Evolutionary conservation across 495 filamentous ascomycete species (phyloP).

Genomic region (Penicillium manginii): DNA sequence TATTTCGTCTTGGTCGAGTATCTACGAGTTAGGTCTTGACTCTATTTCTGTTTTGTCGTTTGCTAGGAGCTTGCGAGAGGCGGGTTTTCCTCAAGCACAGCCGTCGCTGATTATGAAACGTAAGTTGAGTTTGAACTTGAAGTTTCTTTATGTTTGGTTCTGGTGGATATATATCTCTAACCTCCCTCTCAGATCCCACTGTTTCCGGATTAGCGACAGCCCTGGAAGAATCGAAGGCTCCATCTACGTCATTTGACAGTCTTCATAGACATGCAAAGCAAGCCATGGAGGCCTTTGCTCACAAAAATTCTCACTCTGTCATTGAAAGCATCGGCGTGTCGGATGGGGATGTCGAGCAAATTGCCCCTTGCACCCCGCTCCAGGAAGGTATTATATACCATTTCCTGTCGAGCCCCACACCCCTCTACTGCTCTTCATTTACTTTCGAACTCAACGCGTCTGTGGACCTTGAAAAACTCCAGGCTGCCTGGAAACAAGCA

Average conservation of each 20-base stretch:
- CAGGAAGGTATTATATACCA: conserved; percentile 81
- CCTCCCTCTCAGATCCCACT: conserved; percentile 47
- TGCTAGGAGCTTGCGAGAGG: conserved; percentile 51
- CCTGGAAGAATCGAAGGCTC: conserved; percentile 27
- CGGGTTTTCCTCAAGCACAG: conserved; percentile 58
- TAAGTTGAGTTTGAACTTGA: conserved; percentile 26
- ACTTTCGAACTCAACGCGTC: conserved; percentile 51
- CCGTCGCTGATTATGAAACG: conserved; percentile 67
- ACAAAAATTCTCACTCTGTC: conserved; percentile 53
- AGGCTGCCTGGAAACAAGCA: conserved; percentile 53
- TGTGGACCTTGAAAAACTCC: conserved; percentile 47
- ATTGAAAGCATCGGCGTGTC: conserved; percentile 49
- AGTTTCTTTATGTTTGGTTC: no score
- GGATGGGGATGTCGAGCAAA: conserved; percentile 60
- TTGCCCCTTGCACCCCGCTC: conserved; percentile 76
- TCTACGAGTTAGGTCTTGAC: conserved; percentile 83
- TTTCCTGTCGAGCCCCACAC: conserved; percentile 55
- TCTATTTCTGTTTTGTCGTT: conserved; percentile 78
- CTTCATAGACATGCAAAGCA: conserved; percentile 53
- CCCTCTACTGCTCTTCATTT: conserved; percentile 75
- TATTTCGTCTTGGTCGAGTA: conserved; percentile 61
- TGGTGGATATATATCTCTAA: conserved; percentile 11
- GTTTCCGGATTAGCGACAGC: conserved; percentile 51
- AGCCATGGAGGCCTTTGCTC: conserved; percentile 58
- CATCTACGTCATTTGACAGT: conserved; percentile 23